Base-by-base conservation (phyloP, 108 stramenopile genomes). In the Skeletonema tropicum region DNA sequence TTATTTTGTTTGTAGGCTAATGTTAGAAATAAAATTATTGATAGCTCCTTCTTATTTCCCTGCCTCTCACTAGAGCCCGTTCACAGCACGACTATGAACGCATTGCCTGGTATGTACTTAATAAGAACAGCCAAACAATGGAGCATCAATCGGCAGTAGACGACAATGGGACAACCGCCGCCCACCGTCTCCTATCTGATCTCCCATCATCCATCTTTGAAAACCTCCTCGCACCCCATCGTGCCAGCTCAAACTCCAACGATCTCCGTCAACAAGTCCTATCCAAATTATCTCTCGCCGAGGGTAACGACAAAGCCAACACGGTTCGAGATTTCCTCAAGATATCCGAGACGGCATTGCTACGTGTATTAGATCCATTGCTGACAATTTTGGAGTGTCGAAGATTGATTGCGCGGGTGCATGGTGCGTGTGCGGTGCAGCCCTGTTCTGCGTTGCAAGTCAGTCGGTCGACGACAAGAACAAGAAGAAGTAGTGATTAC, bases 281-380 rank as follows among this genome's bases (percentile, higher is more conserved):
- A 10, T 41, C 70, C 30, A 77, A 83, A 62, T 35, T 86, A 21
- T 48, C 39, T 15, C 15, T 15, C 19, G 41, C 41, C 45, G 33
- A 52, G 31, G 14, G 15, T 21, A 36, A 64, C 7, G 21, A 36
- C 60, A 57, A 63, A 5, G 38, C 33, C 7, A 21, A 63, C 15
- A 92, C 94, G 15, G 82, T 93, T 12, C 86, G 83, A 31, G 82
- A 89, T 1, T 15, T 95, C 1, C 62, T 95, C 23, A 75, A 73
- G 15, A 63, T 84, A 17, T 73, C 89, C 10, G 67, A 66, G 5
- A 32, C 52, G 41, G 65, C 85, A 13, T 45, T 95, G 36, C 36
- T 93, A 3, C 73, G 75, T 19, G 77, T 85, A 21, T 61, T 93
- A 35, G 92, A 93, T 68, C 94, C 94, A n/a, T 33, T 89, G 17